Evolutionary conservation across 208 protist species (phyloP), one percentile per base, ranked within the genome.

Genomic region (Balamuthia mandrillaris): DNA sequence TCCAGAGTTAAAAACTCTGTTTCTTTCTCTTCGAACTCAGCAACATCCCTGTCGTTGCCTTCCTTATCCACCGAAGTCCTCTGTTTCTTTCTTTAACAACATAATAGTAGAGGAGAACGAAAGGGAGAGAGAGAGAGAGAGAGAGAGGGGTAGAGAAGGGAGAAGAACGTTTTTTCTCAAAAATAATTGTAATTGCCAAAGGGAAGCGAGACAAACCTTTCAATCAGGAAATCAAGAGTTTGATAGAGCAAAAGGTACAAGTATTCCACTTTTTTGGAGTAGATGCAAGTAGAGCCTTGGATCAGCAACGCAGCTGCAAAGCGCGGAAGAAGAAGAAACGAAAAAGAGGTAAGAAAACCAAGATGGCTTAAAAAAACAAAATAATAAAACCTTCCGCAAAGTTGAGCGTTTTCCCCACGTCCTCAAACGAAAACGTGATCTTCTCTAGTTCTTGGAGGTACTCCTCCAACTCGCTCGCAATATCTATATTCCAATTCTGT

Each of bases 401-500:
- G 58, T 94, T 94, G 27, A 94, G 63, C 1, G 27, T 63, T 54
- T 84, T 72, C 24, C 77, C 75, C 5, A 37, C 35, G 2, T 72
- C 90, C 39, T 92, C 91, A 81, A 94, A 83, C 10, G 81, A 87
- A 6, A 93, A 79, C 16, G 84, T 56, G 27, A 94, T 84, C 0
- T 35, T 65, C 56, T 93, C 87, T 3, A 94, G 77, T 39, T 94
- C 87, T 7, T 78, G 6, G 31, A 94, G 47, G 66, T 94, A 94
- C 18, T 92, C 85, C 24, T 94, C 92, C 10, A 94, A 83, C 51
- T 94, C 92, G 42, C 66, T 84, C 16, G 92, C 92, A 24, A 94
- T 92, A 82, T 94, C 92, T 9, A 94, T 92, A 77, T 86, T 92
- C 92, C 92, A 94, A 85, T 94, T 94, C 2, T 92, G 88, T n/a